Evolutionary conservation across 83 land plant genomes (phyloP).

Genomic region (Diphasiastrum complanatum): DNA sequence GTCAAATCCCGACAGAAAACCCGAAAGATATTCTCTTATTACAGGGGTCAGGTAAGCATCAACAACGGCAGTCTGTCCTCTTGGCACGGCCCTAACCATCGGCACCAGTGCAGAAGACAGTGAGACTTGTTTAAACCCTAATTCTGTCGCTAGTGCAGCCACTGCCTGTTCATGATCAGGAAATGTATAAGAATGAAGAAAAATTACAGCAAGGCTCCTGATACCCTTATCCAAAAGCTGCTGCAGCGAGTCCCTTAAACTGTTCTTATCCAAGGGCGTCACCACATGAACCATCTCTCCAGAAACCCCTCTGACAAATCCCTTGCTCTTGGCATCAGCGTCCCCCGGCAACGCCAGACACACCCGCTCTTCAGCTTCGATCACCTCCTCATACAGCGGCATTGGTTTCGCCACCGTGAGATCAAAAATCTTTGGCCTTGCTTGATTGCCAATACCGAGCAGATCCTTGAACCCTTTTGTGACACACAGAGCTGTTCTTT

Average conservation of each 20-base stretch:
- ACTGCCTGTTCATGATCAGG: conserved; percentile 74
- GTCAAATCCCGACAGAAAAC: conserved; percentile 90
- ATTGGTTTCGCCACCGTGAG: conserved; percentile 78
- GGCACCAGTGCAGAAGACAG: conserved; percentile 82
- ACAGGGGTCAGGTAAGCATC: conserved; percentile 99
- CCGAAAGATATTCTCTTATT: conserved; percentile 78
- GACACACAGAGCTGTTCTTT: conserved; percentile 85
- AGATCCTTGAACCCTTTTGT: conserved; percentile 80
- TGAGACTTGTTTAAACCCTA: conserved; percentile 95
- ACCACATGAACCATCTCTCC: conserved; percentile 78
- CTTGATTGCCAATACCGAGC: conserved; percentile 89
- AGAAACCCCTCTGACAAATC: conserved; percentile 59
- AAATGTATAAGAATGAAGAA: conserved; percentile 86
- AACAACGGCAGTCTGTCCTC: conserved; percentile 90
- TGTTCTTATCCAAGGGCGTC: conserved; percentile 57
- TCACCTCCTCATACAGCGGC: conserved; percentile 85
- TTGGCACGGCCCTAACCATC: conserved; percentile 97
- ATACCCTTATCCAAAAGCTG: conserved; percentile 67
- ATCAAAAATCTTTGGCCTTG: conserved; percentile 90
- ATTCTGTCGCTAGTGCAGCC: conserved; percentile 49
- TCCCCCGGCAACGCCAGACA: conserved; percentile 49
- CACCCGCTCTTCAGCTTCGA: conserved; percentile 88
- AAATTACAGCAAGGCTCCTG: conserved; percentile 73
- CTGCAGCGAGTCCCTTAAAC: conserved; percentile 46
- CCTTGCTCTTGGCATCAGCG: conserved; percentile 8